Conservation (phyloP, 768 basidiomycete genomes). For the Trichaptum fuscoviolaceum region DNA sequence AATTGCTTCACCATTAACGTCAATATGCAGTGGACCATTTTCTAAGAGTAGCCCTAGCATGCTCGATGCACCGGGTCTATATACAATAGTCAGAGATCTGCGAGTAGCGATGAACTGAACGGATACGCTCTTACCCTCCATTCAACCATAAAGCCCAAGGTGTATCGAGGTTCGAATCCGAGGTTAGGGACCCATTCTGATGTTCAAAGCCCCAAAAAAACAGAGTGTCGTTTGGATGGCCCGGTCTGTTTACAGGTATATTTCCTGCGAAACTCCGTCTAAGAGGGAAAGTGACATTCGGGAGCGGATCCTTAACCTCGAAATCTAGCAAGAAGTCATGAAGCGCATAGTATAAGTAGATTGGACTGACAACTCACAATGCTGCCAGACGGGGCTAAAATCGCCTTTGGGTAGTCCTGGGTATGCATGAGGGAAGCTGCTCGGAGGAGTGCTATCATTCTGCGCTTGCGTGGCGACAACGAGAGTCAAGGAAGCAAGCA, state of each 20-base stretch:
- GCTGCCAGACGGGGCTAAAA: constrained; percentile 29
- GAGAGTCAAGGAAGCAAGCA: neutral
- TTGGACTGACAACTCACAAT: constrained; percentile 19
- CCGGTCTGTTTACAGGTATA: constrained; percentile 25
- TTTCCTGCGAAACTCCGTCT: constrained; percentile 33
- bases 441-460: constrained; percentile 10
- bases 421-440: constrained; percentile 36
- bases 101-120: neutral
- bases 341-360: neutral
- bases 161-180: constrained; percentile 17
- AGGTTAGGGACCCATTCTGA: constrained; percentile 31
- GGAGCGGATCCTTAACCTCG: constrained; percentile 29
- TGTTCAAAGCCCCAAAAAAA: constrained; percentile 39
- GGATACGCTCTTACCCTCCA: constrained; percentile 23
- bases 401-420: constrained; percentile 34
- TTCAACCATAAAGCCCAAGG: constrained; percentile 37
- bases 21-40: constrained; percentile 68
- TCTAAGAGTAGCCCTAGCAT: constrained; percentile 37
- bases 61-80: constrained; percentile 66
- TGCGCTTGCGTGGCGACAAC: neutral
- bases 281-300: constrained; percentile 27
- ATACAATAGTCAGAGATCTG: neutral
- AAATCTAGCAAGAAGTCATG: constrained; percentile 21
- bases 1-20: constrained; percentile 41
- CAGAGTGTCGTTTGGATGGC: constrained; percentile 31